Evolutionary conservation across 495 filamentous ascomycete genomes (phyloP).

Genomic region (Penicillium ochrochloron): DNA sequence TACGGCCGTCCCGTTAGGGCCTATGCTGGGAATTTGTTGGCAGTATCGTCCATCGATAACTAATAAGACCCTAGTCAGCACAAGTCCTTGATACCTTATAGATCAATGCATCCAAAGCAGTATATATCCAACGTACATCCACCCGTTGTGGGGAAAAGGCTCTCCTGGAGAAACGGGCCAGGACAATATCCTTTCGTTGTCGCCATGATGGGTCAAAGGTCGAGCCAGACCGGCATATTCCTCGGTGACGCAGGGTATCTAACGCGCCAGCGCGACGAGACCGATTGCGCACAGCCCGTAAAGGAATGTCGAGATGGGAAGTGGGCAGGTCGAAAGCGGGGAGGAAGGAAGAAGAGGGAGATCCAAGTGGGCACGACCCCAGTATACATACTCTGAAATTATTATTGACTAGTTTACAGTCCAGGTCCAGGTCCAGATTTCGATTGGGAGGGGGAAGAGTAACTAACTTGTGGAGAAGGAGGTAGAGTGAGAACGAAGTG

Average conservation of each 20-base stretch:
- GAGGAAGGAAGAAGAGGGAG: constrained; percentile 2
- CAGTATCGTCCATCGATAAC: constrained; percentile 71
- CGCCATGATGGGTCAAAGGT: constrained; percentile 33
- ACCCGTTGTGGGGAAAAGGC: constrained; percentile 59
- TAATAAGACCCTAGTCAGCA: constrained; percentile 31
- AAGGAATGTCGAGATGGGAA: constrained; percentile 16
- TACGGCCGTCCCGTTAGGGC: constrained; percentile 32
- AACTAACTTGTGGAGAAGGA: constrained; percentile 3
- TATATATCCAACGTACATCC: constrained; percentile 62
- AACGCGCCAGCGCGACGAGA: constrained; percentile 38
- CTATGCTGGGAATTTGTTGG: constrained; percentile 49
- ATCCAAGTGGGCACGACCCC: constrained; percentile 20
- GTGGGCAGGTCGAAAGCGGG: constrained; percentile 12
- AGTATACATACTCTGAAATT: constrained; percentile 21
- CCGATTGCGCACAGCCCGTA: constrained; percentile 17
- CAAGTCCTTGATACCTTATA: constrained; percentile 2
- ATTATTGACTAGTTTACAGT: neutral
- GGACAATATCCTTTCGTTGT: constrained; percentile 58
- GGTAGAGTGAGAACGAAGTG: neutral
- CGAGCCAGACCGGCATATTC: constrained; percentile 25
- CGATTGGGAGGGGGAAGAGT: neutral
- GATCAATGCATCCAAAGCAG: neutral
- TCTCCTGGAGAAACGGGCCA: constrained; percentile 65
- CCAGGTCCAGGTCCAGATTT: neutral
- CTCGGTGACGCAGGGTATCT: constrained; percentile 12